Base-by-base conservation (phyloP, 176 grass and related monocot species). In the Raddia distichophylla region DNA sequence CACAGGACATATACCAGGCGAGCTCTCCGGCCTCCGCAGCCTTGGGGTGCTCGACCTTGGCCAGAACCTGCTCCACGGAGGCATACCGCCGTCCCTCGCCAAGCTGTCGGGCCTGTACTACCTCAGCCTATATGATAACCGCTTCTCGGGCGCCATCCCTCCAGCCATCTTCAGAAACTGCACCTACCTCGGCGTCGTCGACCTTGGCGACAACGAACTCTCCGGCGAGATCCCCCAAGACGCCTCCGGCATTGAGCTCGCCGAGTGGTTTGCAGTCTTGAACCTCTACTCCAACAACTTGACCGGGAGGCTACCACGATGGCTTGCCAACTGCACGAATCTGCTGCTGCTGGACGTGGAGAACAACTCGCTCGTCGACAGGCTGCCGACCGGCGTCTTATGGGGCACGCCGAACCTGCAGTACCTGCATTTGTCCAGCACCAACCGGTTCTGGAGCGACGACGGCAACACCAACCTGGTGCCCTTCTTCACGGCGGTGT, bases 401-500 rank as follows among this genome's bases (percentile, higher is more conserved):
- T 40, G 37, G 1, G 76, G 88, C 35, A 86, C 69, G 75, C 16
- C 17, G 4, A 0, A 17, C 0, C 84, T 98, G 11, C 0, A 0
- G 63, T 60, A 78, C 78, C 90, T 98, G 72, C 88, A 93, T 61
- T 78, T 98, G 75, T 84, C 95, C 5, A 54, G 69, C 64, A 93
- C 91, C n/a, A 2, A 45, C 22, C 0, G 13, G 1, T 90, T 98
- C 57, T 42, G 34, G 75, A 98, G 92, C 86, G 84, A 81, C 6
- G 79, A 91, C 8, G 3, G 10, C 9, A 93, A 94, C 84, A 86
- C 82, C 52, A 86, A 94, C 89, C 79, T 98, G 17, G 90, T 86
- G 60, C 84, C 90, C 0, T 98, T 98, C 82, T 98, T 98, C 51
- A n/a, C 33, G 0, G 90, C 90, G 7, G 70, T 95, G 27, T 88